Conservation (phyloP, 2,329 filamentous ascomycete species). For the Ascochyta rabiei region DNA sequence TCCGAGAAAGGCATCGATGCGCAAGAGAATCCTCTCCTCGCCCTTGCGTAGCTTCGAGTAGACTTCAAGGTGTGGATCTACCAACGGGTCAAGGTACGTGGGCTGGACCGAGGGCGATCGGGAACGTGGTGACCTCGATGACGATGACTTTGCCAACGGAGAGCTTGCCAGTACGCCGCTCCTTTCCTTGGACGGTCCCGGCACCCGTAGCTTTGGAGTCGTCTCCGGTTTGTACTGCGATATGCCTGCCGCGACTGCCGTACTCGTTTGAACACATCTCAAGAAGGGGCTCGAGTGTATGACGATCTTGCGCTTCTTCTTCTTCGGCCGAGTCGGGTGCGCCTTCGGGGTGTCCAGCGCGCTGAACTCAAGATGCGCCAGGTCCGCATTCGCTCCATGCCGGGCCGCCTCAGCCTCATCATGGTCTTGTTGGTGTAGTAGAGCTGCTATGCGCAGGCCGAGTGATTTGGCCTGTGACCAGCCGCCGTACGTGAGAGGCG, state of each 20-base stretch:
- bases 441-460: conserved; percentile 80
- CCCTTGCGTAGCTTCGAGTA: conserved; percentile 41
- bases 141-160: conserved; percentile 19
- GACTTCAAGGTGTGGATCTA: conserved; percentile 47
- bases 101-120: conserved; percentile 30
- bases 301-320: conserved; percentile 75
- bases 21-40: conserved; percentile 57
- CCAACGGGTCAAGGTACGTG: conserved; percentile 38
- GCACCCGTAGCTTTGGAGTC: conserved; percentile 29
- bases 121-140: conserved; percentile 17
- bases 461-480: conserved; percentile 86
- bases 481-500: conserved; percentile 91
- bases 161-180: conserved; percentile 16
- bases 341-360: conserved; percentile 24
- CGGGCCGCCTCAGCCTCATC: conserved; percentile 49
- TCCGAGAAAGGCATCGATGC: conserved; percentile 89
- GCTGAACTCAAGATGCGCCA: conserved; percentile 30
- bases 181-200: conserved; percentile 26
- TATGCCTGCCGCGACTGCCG: conserved; percentile 85
- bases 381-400: conserved; percentile 23
- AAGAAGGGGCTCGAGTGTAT: conserved; percentile 94
- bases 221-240: conserved; percentile 64
- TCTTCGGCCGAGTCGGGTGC: conserved; percentile 52
- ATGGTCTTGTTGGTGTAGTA: conserved; percentile 61
- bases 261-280: conserved; percentile 88